Base-by-base conservation (phyloP, 2,329 filamentous ascomycete species). In the Emmonsiellopsis sp. region DNA sequence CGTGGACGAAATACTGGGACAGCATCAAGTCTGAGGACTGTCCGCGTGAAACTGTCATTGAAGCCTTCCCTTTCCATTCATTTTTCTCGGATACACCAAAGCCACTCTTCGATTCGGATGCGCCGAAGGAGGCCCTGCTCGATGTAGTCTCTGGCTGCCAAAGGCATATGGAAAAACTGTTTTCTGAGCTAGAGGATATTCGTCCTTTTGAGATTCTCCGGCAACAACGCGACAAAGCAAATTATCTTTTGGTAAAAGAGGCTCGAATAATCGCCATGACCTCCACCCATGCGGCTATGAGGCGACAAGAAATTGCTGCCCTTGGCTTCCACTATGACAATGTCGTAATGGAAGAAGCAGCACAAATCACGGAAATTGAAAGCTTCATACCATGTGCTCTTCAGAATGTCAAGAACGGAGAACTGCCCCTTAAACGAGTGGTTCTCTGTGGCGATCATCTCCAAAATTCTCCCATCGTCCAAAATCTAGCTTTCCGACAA, bases 221-320 rank as follows among this genome's bases (percentile, higher is more conserved):
- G 50, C 85, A 86, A 53, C 87, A 91, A 58, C 84, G 87, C 37
- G 93, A 98, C 67, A 96, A 94, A 73, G 87, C 91, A 50, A 97
- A 97, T 69, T 98, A 98, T 65, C 82, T 98, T 5, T 80, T 98
- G 35, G 86, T 90, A 5, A 96, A 90, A 63, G 92, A 97, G 71
- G 94, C 94, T n/a, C 85, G 93, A 37, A 93, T 98, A 58, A 86
- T 98, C 59, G 94, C 93, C 54, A 98, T 98, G 94, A 98, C 93
- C 15, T 94, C 91, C 3, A 98, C 94, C 0, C 93, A 98, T 69
- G 94, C 93, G 4, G 93, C 93, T 1, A 98, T 98, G 80, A 84
- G 90, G 57, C 80, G 92, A 58, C 84, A 89, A 58, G 92, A 97
- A 63, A 97, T 98, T 62, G 86, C 89, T 0, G 79, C 82, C 13